Conservation (phyloP, 345 rosid species). For the Angophora floribunda region DNA sequence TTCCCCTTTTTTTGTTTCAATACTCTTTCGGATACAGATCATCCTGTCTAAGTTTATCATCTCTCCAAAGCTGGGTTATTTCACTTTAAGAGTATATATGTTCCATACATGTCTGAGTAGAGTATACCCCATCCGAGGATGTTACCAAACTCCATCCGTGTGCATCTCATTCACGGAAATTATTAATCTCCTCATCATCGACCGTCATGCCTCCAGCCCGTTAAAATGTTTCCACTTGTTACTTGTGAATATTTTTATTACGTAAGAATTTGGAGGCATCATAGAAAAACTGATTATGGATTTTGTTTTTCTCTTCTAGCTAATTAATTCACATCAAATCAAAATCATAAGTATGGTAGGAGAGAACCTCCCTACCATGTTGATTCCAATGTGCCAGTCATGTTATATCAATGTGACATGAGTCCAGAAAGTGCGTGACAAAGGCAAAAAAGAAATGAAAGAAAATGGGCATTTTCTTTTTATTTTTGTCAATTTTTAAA, state of each 20-base stretch:
- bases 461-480: background rate
- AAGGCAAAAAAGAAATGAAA: background rate
- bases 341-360: background rate
- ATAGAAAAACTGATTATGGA: background rate
- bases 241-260: background rate
- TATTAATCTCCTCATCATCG: background rate
- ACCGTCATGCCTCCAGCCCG: rapidly evolving
- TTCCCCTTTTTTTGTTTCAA: background rate
- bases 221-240: background rate
- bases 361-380: background rate
- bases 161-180: background rate
- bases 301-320: background rate
- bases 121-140: background rate
- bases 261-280: background rate
- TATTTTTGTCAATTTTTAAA: background rate
- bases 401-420: background rate
- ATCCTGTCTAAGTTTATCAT: background rate
- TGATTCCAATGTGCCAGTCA: background rate
- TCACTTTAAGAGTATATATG: background rate
- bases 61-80: background rate
- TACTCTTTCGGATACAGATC: background rate
- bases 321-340: background rate
- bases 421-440: background rate
- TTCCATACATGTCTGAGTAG: background rate
- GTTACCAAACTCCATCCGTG: background rate